Base-by-base conservation (phyloP, 2,329 filamentous ascomycete species). In the Fusarium mangiferae region DNA sequence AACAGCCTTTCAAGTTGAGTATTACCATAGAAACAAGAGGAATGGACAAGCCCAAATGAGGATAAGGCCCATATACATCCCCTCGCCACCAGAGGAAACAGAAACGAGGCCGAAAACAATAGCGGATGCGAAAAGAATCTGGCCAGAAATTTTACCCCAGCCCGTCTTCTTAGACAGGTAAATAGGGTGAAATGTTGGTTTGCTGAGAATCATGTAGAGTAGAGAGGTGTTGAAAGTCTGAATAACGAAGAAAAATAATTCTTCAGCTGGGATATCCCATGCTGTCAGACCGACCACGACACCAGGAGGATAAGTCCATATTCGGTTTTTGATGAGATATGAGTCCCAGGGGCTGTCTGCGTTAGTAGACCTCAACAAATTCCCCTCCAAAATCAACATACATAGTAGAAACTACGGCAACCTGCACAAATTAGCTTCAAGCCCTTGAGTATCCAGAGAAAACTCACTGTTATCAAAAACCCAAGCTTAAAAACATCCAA, bases 181-280 rank as follows among this genome's bases (percentile, higher is more conserved):
- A 36, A 85, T 80, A 0, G 84, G 78, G 48, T 86, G 83, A 63
- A 92, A 86, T 13, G 92, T 84, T 2, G 90, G 86, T 79, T 92
- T 93, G 81, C 87, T 93, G 26, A 91, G 80, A 3, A 94, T 81
- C 15, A 93, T 85, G 77, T 94, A 94, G 14, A 94, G 79, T 56
- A 94, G 82, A 1, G 89, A 87, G 1, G 92, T 93, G 77, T 90
- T 93, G 81, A 93, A 94, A 3, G 92, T 94, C 81, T 94, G 93
- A 30, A 94, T 89, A 26, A 93, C 82, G 79, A 94, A 94, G 85
- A 94, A 94, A 82, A 94, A 94, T 9, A 94, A 81, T 79, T 94
- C 92, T 77, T 94, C 93, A 9, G 87, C 80, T 1, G 93, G 92
- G 24, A 94, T 92, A n/a, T 84, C 83, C 75, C 89, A 89, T 22